These are phyloP conservation scores for Trypanosoma cruzi DNA, from an alignment of 208 protist genomes.

Conservation along the genomic window DNA sequence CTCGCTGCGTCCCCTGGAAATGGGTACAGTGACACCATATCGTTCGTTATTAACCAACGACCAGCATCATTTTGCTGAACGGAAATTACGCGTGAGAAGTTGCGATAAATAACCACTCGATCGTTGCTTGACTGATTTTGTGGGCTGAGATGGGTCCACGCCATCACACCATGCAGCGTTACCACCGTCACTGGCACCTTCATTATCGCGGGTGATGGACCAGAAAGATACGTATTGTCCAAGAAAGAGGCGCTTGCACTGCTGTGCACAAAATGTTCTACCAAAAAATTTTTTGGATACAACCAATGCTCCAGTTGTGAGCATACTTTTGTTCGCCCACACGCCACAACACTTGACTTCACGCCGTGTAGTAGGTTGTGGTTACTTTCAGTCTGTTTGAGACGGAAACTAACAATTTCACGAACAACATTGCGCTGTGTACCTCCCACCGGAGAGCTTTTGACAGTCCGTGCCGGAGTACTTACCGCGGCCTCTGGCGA, in stretches of 20 bases:
- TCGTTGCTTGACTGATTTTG: slow-evolving; percentile 24
- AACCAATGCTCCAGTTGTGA: slow-evolving; percentile 80
- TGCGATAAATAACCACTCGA: slow-evolving; percentile 66
- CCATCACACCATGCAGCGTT: slow-evolving; percentile 83
- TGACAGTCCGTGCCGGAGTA: slow-evolving; percentile 35
- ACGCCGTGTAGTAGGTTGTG: slow-evolving; percentile 78
- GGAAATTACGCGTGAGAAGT: slow-evolving; percentile 70
- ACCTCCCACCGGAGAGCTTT: slow-evolving; percentile 29
- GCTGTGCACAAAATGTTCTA: slow-evolving; percentile 70
- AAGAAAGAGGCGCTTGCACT: slow-evolving; percentile 65
- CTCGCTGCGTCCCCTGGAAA: slow-evolving; percentile 32
- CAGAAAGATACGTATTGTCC: slow-evolving; percentile 64
- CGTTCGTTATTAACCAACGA: slow-evolving; percentile 78
- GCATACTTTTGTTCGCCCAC: slow-evolving; percentile 82
- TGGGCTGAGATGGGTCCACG: slow-evolving; percentile 59
- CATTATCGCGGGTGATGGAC: slow-evolving; percentile 43
- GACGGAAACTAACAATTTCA: slow-evolving; percentile 72
- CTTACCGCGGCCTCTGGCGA: slow-evolving; percentile 67
- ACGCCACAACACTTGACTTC: slow-evolving; percentile 63
- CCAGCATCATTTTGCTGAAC: slow-evolving; percentile 45
- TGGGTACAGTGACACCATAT: slow-evolving; percentile 79
- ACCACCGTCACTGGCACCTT: slow-evolving; percentile 69
- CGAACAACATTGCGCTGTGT: slow-evolving; percentile 65
- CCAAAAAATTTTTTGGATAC: slow-evolving; percentile 74
- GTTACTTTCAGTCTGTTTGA: slow-evolving; percentile 84